A percentile compares a stretch with the other conserved stretches of the same genome.
phyloP scores from a whole-genome alignment of 2,329 filamentous ascomycete genomes.

The Bipolaris cookei region DNA sequence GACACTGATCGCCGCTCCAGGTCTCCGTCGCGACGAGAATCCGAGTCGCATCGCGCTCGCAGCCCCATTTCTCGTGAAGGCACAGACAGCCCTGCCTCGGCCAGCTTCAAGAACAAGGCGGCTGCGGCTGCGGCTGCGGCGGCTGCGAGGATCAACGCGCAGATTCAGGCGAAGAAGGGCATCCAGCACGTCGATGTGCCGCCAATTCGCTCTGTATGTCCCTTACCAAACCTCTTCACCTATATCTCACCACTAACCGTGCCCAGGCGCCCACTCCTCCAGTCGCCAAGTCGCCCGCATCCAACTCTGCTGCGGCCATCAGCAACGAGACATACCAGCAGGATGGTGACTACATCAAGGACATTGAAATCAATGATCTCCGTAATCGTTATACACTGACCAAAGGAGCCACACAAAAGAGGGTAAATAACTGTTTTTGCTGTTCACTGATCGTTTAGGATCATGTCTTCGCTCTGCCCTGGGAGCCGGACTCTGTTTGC shows the following conservation, averaged over 20 bases:
- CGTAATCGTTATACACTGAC: constrained; percentile 96
- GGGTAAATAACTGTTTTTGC: constrained; percentile 92
- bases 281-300: constrained; percentile 61
- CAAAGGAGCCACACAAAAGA: constrained; percentile 96
- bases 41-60: constrained; percentile 76
- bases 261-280: constrained; percentile 56
- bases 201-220: constrained; percentile 69
- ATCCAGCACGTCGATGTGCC: constrained; percentile 91
- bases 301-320: constrained; percentile 54
- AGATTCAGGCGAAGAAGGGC: constrained; percentile 70
- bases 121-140: constrained; percentile 82
- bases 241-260: constrained; percentile 21
- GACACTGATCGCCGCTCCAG: constrained; percentile 68
- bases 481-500: constrained; percentile 40
- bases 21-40: constrained; percentile 71
- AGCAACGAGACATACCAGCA: constrained; percentile 89
- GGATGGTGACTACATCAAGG: constrained; percentile 97
- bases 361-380: constrained; percentile 98
- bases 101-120: constrained; percentile 64
- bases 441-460: constrained; percentile 69
- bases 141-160: constrained; percentile 57
- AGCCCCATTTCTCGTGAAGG: constrained; percentile 71
- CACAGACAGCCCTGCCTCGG: constrained; percentile 54
- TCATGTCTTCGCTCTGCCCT: constrained; percentile 44
- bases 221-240: neutral